Percentiles rank a stretch among this genome's conserved stretches.
These are phyloP conservation scores for Bipolaris zeicola DNA, from an alignment of 2,329 filamentous ascomycete genomes.

Conservation along the genomic window DNA sequence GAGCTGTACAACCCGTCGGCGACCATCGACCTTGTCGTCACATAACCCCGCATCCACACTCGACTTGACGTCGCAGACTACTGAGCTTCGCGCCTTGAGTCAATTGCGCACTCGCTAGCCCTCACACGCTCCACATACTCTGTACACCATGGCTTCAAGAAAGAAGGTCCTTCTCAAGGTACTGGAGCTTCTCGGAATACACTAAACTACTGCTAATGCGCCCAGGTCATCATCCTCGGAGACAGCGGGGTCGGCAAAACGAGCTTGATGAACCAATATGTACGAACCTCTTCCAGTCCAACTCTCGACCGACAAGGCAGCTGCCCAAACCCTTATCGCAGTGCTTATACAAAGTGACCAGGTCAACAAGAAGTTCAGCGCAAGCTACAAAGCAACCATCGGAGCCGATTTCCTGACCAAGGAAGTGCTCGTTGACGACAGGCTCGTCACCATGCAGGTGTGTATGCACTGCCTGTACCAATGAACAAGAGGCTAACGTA, in stretches of 20 bases:
- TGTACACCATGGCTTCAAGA: constrained; percentile 41
- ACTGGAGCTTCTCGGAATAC: constrained; percentile 28
- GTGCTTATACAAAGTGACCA: constrained; percentile 49
- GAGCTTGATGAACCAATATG: constrained; percentile 99
- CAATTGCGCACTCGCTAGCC: constrained; percentile 9
- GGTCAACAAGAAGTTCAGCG: constrained; percentile 99
- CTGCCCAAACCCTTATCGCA: background rate
- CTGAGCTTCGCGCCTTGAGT: constrained; percentile 12
- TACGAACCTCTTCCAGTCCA: constrained; percentile 56
- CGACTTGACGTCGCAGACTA: constrained; percentile 6
- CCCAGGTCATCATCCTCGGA: constrained; percentile 94
- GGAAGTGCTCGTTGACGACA: constrained; percentile 95
- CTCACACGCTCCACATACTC: constrained; percentile 11
- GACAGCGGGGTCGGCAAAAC: constrained; percentile 99
- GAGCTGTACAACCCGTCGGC: background rate
- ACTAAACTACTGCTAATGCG: constrained; percentile 20
- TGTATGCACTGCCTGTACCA: constrained; percentile 15
- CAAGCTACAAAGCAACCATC: constrained; percentile 99
- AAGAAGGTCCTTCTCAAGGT: constrained; percentile 95
- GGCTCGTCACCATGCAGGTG: constrained; percentile 98
- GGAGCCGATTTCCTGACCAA: constrained; percentile 98
- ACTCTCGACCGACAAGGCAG: background rate
- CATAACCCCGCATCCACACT: constrained; percentile 1
- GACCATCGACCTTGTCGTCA: background rate
- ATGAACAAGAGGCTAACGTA: constrained; percentile 22